Conservation (phyloP, 1,139 yeast species). For the Pichia sp. region DNA sequence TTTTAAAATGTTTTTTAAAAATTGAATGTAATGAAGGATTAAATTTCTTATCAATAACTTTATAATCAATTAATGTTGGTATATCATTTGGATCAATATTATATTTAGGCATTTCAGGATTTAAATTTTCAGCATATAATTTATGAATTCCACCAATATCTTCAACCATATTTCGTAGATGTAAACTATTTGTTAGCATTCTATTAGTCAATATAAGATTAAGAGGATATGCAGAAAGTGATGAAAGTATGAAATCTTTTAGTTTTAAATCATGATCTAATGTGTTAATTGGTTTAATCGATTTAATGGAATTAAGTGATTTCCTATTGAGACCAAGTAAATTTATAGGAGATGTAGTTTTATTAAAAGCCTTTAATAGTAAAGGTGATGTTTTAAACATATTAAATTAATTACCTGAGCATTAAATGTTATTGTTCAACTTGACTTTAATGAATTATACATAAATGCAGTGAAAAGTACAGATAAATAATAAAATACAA, state of each 20-base stretch:
- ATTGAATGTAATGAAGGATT: constrained; percentile 2
- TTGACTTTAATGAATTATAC: too few species aligned
- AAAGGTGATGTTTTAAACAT: too few species aligned
- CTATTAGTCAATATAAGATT: constrained; percentile 7
- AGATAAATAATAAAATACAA: too few species aligned
- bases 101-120: not conserved
- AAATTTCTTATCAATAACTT: constrained; percentile 5
- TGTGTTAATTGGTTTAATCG: not conserved
- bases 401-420: too few species aligned
- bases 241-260: not conserved
- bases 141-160: constrained; percentile 4
- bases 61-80: constrained; percentile 15
- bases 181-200: constrained; percentile 1
- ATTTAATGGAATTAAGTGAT: not conserved
- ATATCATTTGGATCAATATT: constrained; percentile 13
- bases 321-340: not conserved
- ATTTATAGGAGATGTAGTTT: not conserved
- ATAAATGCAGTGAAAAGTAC: too few species aligned
- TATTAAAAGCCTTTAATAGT: not conserved
- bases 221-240: constrained; percentile 10
- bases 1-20: not conserved
- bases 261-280: not conserved
- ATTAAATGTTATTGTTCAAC: too few species aligned
- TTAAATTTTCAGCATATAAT: not conserved
- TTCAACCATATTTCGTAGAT: constrained; percentile 5